These are phyloP conservation scores for Cyclotella distinguenda DNA, from an alignment of 108 stramenopile species.

Conservation along the genomic window DNA sequence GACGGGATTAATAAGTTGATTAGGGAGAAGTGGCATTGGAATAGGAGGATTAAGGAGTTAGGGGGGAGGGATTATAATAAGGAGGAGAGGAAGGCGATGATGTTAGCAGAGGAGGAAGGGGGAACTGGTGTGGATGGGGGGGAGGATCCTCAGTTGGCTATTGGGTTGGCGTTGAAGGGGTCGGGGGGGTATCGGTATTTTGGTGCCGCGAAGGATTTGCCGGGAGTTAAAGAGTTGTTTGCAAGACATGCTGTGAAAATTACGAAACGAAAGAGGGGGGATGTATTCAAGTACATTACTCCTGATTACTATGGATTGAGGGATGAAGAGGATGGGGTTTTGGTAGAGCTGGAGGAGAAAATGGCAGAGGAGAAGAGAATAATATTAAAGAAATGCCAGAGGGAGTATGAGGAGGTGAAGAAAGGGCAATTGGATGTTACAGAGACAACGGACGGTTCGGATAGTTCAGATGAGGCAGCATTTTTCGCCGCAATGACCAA, in stretches of 20 bases:
- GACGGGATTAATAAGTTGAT: slow-evolving; percentile 96
- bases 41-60: slow-evolving; percentile 87
- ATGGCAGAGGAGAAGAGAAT: slow-evolving; percentile 45
- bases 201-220: slow-evolving; percentile 93
- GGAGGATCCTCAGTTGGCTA: slow-evolving; percentile 21
- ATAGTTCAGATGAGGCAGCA: slow-evolving; percentile 37
- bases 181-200: slow-evolving; percentile 90
- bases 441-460: slow-evolving; percentile 15
- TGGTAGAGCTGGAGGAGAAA: slow-evolving; percentile 73
- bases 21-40: slow-evolving; percentile 94
- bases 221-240: slow-evolving; percentile 92
- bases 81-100: slow-evolving; percentile 65
- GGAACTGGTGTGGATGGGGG: slow-evolving; percentile 49
- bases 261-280: slow-evolving; percentile 71
- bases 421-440: slow-evolving; percentile 6
- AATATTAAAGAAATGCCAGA: slow-evolving; percentile 30
- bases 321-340: slow-evolving; percentile 91
- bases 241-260: slow-evolving; percentile 55
- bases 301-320: slow-evolving; percentile 92
- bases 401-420: slow-evolving; percentile 19
- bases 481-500: slow-evolving; percentile 12
- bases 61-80: slow-evolving; percentile 82
- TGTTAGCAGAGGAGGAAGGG: slow-evolving; percentile 50
- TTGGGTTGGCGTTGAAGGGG: slow-evolving; percentile 56
- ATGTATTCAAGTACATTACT: slow-evolving; percentile 83